These are phyloP conservation scores for Helianthus annuus DNA, from an alignment of 129 eudicot species.

Conservation along the genomic window HanXRQr2.0-SUNRISE NC_035439.2:143714401-143714900, in stretches of 20 bases:
- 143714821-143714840: slow-evolving; percentile 85
- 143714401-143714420: no score
- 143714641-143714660: slow-evolving; percentile 17
- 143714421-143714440: no score
- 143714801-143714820: slow-evolving; percentile 58
- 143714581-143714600: neutral
- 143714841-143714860: slow-evolving; percentile 72
- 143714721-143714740: slow-evolving; percentile 26
- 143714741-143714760: slow-evolving; percentile 19
- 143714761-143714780: slow-evolving; percentile 19
- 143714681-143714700: slow-evolving; percentile 3
- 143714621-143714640: neutral
- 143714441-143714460: no score
- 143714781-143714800: slow-evolving; percentile 25
- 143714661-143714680: neutral
- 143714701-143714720: slow-evolving; percentile 9
- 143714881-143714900: slow-evolving; percentile 72
- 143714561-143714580: neutral
- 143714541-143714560: no score
- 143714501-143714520: no score
- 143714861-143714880: slow-evolving; percentile 45
- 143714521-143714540: no score
- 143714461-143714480: no score
- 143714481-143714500: no score
- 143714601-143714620: neutral